Conservation (phyloP, 2,329 filamentous ascomycete genomes). For the Monosporascus cannonballus region DNA sequence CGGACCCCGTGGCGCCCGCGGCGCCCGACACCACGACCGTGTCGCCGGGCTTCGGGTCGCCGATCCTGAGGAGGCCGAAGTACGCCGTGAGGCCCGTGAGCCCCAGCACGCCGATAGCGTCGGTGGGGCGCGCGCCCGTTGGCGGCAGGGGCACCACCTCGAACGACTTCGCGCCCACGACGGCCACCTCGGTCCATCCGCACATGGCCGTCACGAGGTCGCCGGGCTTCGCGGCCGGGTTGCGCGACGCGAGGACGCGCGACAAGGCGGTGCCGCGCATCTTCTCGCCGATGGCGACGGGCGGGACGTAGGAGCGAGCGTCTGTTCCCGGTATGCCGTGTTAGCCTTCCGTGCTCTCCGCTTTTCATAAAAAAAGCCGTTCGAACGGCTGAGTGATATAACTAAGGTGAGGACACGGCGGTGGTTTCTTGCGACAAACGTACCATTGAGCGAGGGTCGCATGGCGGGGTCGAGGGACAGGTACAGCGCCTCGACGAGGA, state of each 20-base stretch:
- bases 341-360: not conserved
- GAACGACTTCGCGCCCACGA: slow-evolving; percentile 48
- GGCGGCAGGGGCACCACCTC: slow-evolving; percentile 38
- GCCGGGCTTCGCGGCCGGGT: slow-evolving; percentile 47
- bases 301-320: slow-evolving; percentile 55
- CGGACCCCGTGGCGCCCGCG: slow-evolving; percentile 70
- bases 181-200: slow-evolving; percentile 63
- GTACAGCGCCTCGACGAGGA: slow-evolving; percentile 57
- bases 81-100: slow-evolving; percentile 70
- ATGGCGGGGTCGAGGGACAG: slow-evolving; percentile 70
- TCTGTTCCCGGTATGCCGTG: slow-evolving; percentile 24
- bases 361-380: not conserved
- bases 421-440: slow-evolving; percentile 6
- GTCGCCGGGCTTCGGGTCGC: slow-evolving; percentile 61
- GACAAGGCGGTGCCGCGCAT: slow-evolving; percentile 62
- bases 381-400: not conserved
- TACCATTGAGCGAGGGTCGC: slow-evolving; percentile 63
- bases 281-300: slow-evolving; percentile 59
- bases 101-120: slow-evolving; percentile 57
- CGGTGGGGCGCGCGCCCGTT: slow-evolving; percentile 39
- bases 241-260: slow-evolving; percentile 57
- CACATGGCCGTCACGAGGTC: slow-evolving; percentile 47
- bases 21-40: slow-evolving; percentile 74
- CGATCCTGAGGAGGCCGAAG: slow-evolving; percentile 66
- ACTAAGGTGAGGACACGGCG: not conserved